Evolutionary conservation across 176 grass and related monocot species (phyloP).

Genomic region (Juncus inflexus): DNA sequence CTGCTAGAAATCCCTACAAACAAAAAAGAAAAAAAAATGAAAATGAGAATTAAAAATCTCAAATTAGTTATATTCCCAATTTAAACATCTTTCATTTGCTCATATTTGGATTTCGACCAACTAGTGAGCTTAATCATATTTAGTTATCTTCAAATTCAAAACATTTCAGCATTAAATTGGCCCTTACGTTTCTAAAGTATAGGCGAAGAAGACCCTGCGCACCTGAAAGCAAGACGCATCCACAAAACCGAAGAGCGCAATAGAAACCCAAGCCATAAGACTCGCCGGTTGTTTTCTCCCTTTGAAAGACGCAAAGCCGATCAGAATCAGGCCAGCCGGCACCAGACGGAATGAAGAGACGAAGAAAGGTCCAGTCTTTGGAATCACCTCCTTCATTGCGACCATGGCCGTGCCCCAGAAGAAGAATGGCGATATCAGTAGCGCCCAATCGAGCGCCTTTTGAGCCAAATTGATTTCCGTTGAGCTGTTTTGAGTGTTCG

Average conservation of each 20-base stretch:
- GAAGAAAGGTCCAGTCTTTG: slow-evolving; percentile 86
- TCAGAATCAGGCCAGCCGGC: slow-evolving; percentile 60
- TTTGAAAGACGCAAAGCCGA: slow-evolving; percentile 59
- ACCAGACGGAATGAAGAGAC: slow-evolving; percentile 67
- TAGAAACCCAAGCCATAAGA: slow-evolving; percentile 54
- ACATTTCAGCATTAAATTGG: slow-evolving; percentile 8
- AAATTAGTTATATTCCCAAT: neutral
- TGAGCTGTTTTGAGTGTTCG: neutral
- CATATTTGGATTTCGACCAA: neutral
- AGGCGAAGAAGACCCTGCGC: neutral
- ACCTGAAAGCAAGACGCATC: slow-evolving; percentile 96
- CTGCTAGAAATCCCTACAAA: slow-evolving; percentile 79
- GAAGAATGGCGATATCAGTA: slow-evolving; percentile 92
- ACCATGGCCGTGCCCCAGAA: slow-evolving; percentile 99
- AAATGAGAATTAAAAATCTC: neutral
- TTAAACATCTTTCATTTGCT: neutral
- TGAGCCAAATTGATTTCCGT: slow-evolving; percentile 21
- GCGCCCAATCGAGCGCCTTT: slow-evolving; percentile 54
- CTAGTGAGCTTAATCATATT: neutral
- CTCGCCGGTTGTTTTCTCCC: slow-evolving; percentile 76
- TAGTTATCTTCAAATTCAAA: neutral
- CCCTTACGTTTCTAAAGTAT: slow-evolving; percentile 14
- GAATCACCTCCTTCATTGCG: slow-evolving; percentile 98
- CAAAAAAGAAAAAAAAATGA: slow-evolving; percentile 5
- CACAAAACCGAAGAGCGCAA: slow-evolving; percentile 56